Evolutionary conservation across 2,329 filamentous ascomycete species (phyloP).

Genomic region (Aureobasidium namibiae): DNA sequence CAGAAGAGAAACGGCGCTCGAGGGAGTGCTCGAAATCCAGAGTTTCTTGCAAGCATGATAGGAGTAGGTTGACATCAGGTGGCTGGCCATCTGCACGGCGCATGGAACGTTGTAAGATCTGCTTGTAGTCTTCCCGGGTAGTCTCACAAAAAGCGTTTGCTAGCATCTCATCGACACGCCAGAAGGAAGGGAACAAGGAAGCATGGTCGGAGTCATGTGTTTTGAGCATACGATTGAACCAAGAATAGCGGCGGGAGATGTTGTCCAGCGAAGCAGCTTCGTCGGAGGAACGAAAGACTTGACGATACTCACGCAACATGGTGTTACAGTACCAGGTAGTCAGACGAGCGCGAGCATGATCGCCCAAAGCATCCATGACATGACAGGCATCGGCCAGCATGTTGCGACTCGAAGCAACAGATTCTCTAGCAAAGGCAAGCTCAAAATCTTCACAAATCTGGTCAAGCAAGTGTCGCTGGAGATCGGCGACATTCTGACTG

Average conservation of each 20-base stretch:
- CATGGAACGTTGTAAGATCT: constrained; percentile 82
- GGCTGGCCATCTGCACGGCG: constrained; percentile 66
- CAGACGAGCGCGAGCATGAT: constrained; percentile 70
- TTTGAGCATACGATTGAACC: constrained; percentile 94
- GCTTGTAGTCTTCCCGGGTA: constrained; percentile 90
- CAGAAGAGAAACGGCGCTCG: constrained; percentile 69
- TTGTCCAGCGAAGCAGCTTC: constrained; percentile 96
- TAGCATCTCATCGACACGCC: constrained; percentile 84
- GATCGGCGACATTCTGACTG: constrained; percentile 83
- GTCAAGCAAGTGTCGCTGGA: constrained; percentile 86
- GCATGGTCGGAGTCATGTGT: constrained; percentile 92
- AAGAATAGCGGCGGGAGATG: constrained; percentile 87
- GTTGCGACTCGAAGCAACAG: constrained; percentile 60
- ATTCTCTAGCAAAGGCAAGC: constrained; percentile 81
- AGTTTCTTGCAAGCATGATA: constrained; percentile 88
- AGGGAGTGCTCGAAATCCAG: constrained; percentile 92
- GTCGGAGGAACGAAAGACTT: constrained; percentile 92
- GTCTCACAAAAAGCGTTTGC: constrained; percentile 92
- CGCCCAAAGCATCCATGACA: constrained; percentile 91
- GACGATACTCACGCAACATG: constrained; percentile 86
- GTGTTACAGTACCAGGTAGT: constrained; percentile 98
- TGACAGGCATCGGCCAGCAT: constrained; percentile 79
- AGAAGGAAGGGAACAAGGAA: constrained; percentile 74
- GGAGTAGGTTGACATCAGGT: constrained; percentile 79
- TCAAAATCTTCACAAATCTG: constrained; percentile 99